Base-by-base conservation (phyloP, 306 rosid species). In the Clitoria ternatea region DNA sequence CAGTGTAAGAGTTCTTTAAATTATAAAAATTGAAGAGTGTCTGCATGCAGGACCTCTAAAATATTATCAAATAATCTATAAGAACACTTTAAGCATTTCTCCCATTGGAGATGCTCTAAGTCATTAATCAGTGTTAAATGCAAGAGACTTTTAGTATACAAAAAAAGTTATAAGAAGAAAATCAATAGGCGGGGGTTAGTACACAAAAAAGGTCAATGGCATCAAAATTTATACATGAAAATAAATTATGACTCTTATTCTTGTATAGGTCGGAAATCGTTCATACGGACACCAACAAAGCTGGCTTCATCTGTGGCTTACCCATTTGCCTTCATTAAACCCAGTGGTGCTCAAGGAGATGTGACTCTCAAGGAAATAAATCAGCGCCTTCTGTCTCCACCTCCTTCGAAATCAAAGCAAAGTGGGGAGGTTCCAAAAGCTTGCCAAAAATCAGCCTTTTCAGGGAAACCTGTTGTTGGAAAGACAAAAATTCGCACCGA, bases 401-500 rank as follows among this genome's bases (percentile, higher is more conserved):
- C 96, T 54, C 90, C 89, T 66, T 67, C 84, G 37, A 88, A 87
- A 69, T 42, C 82, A 0, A 85, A 85, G 79, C 75, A 77, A 72
- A 61, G 44, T 30, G 23, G 13, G 5, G 97, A 87, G 69, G 97
- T 90, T 54, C 91, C 87, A 15, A 33, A 53, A 29, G 59, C 80
- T 45, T 93, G 70, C 72, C 98, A 93, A 26, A 92, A 86, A 76
- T 93, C 98, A 17, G 97, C 97, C 26, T 90, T 93, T 72, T 90
- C 98, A 1, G 98, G 98, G 63, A 93, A 93, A 81, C 97, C 98
- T 0, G 96, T 93, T 0, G 98, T 93, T 76, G 97, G 92, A 6
- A 88, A 93, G 77, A 93, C 92, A 4, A 93, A 88, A 72, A 90
- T 93, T 30, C 97, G 75, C 75, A 93, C 91, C 0, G 96, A 90